Percentiles rank a stretch among this genome's conserved stretches.
Conservation (phyloP, 345 rosid species). For the Chamaenerion angustifolium region DNA sequence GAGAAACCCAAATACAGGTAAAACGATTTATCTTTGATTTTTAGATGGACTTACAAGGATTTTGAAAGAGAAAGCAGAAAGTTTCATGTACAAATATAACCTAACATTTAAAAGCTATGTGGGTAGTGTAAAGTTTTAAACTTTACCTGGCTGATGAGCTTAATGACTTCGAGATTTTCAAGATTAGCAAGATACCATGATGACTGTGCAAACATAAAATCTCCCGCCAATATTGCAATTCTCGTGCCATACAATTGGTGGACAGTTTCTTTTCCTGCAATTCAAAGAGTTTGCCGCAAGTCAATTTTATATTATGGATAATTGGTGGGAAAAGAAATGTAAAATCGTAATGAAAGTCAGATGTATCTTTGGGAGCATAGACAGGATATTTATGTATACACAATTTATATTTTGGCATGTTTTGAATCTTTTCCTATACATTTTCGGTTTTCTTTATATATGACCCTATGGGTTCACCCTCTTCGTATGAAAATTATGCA, state of each 20-base stretch:
- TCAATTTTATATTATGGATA: not conserved
- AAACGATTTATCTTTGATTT: too few species aligned
- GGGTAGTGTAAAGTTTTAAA: not conserved
- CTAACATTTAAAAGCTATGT: not conserved
- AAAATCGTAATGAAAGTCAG: not conserved
- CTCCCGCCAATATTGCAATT: constrained; percentile 84
- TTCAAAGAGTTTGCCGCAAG: constrained; percentile 1
- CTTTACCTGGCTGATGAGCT: constrained; percentile 85
- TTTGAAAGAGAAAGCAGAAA: too few species aligned
- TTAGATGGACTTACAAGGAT: too few species aligned
- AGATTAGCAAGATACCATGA: constrained; percentile 97
- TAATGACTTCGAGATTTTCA: constrained; percentile 85
- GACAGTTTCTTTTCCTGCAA: constrained; percentile 73
- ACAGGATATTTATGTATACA: too few species aligned
- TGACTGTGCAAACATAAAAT: constrained; percentile 96
- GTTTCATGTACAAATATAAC: too few species aligned
- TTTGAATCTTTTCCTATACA: too few species aligned
- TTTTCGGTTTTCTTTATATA: too few species aligned
- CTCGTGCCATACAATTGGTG: constrained; percentile 77
- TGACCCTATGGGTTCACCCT: too few species aligned
- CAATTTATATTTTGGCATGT: too few species aligned
- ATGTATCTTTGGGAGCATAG: too few species aligned
- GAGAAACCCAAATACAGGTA: too few species aligned
- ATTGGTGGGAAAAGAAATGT: not conserved
- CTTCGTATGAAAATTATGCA: not conserved